A percentile compares a stretch with the other conserved stretches of the same genome.
Conservation (phyloP, 202 grass and related monocot genomes). For the Panicum hallii region DNA sequence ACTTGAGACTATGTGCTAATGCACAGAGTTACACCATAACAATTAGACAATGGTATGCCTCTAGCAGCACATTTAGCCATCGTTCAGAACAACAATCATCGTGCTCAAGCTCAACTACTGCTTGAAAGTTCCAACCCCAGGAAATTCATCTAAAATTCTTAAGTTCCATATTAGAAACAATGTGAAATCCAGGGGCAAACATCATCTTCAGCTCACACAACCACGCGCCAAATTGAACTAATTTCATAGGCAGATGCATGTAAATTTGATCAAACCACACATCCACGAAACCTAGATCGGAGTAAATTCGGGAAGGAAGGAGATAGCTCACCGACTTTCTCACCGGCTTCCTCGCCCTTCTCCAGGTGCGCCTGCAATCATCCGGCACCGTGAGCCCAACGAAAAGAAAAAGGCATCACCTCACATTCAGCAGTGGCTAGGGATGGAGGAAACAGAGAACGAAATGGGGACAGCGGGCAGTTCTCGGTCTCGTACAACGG, state of each 20-base stretch:
- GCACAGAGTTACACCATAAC: neutral
- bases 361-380: conserved; percentile 79
- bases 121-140: neutral
- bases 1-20: neutral
- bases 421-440: neutral
- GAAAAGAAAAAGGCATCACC: neutral
- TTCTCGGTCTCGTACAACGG: conserved; percentile 50
- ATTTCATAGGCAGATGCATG: neutral
- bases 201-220: neutral
- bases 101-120: neutral
- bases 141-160: neutral
- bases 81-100: conserved; percentile 1
- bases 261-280: neutral
- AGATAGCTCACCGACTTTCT: conserved; percentile 71
- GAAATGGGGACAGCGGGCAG: conserved; percentile 26
- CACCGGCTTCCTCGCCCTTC: conserved; percentile 49
- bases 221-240: neutral
- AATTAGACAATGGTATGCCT: neutral
- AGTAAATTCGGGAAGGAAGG: conserved; percentile 4
- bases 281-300: neutral
- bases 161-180: neutral
- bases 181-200: neutral
- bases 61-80: neutral
- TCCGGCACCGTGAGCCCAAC: conserved; percentile 34
- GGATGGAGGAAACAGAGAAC: neutral